Evolutionary conservation across 179 eudicot species (phyloP).

Genomic region (Spergularia azorica): DNA sequence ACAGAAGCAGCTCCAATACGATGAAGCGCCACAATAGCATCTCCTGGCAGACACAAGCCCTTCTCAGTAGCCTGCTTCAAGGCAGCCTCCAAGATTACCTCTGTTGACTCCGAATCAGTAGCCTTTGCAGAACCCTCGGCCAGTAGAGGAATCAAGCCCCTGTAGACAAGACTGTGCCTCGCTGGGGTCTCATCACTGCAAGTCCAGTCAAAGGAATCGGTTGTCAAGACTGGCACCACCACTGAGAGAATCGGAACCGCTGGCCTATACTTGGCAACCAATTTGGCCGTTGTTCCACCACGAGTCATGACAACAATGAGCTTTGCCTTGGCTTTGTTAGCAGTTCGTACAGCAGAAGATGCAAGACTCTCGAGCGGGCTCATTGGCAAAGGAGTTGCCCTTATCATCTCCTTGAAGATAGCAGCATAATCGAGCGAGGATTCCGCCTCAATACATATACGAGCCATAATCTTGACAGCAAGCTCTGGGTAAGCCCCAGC

Average conservation of each 20-base stretch:
- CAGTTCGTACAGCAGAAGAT: conserved; percentile 49
- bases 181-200: conserved; percentile 53
- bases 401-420: conserved; percentile 50
- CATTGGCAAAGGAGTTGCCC: conserved; percentile 54
- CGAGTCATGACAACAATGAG: conserved; percentile 50
- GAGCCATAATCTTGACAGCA: conserved; percentile 52
- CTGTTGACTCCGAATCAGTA: conserved; percentile 48
- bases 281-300: conserved; percentile 49
- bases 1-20: conserved; percentile 54
- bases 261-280: conserved; percentile 51
- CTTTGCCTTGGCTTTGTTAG: conserved; percentile 48
- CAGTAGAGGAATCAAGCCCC: conserved; percentile 42
- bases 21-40: conserved; percentile 48
- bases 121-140: conserved; percentile 56
- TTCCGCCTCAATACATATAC: conserved; percentile 50
- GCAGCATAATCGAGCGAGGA: conserved; percentile 46
- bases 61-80: conserved; percentile 41
- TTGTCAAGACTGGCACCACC: conserved; percentile 47
- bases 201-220: conserved; percentile 48
- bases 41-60: conserved; percentile 40
- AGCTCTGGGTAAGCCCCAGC: conserved; percentile 55
- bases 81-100: conserved; percentile 45
- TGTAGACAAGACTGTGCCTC: conserved; percentile 44
- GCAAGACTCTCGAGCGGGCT: conserved; percentile 54
- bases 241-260: conserved; percentile 49